phyloP scores from a whole-genome alignment of 2,329 filamentous ascomycete genomes.

The Aspergillus sp. region DNA sequence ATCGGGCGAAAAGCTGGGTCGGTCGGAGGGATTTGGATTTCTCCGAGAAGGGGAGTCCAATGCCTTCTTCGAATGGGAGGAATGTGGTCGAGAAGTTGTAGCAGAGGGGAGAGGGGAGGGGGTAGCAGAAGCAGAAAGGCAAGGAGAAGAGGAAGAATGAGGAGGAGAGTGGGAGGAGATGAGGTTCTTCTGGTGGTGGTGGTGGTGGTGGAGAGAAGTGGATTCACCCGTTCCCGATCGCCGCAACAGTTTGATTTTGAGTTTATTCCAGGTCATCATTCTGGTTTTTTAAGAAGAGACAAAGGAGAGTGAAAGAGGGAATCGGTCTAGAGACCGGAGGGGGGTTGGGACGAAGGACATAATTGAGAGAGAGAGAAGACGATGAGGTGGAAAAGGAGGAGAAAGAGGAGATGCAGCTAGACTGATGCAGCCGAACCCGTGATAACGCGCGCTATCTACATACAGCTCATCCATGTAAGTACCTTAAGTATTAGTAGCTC shows the following conservation, averaged over 20 bases:
- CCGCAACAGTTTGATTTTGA: too few relatives aligned
- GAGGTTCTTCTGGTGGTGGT: not conserved
- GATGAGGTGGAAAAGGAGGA: too few relatives aligned
- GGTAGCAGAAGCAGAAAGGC: not conserved
- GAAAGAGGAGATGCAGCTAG: too few relatives aligned
- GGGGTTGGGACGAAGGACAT: too few relatives aligned
- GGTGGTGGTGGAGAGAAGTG: not conserved
- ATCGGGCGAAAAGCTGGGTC: slow-evolving; percentile 7
- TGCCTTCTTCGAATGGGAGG: not conserved
- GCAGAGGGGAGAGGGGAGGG: not conserved
- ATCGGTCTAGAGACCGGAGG: not conserved
- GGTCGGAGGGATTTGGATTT: slow-evolving; percentile 8
- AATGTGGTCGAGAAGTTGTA: not conserved
- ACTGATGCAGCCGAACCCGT: too few relatives aligned
- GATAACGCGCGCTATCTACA: not conserved
- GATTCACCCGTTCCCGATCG: not conserved
- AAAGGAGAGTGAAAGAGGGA: not conserved
- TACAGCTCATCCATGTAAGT: too few relatives aligned
- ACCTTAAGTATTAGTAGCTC: too few relatives aligned
- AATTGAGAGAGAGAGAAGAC: too few relatives aligned
- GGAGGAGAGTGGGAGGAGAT: not conserved
- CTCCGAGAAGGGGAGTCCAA: not conserved
- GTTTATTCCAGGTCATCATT: too few relatives aligned
- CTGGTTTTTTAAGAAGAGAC: not conserved
- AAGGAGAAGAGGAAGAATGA: slow-evolving; percentile 1